Evolutionary conservation across 805 yeast species (phyloP).

Genomic region (Lipomyces sp.): DNA sequence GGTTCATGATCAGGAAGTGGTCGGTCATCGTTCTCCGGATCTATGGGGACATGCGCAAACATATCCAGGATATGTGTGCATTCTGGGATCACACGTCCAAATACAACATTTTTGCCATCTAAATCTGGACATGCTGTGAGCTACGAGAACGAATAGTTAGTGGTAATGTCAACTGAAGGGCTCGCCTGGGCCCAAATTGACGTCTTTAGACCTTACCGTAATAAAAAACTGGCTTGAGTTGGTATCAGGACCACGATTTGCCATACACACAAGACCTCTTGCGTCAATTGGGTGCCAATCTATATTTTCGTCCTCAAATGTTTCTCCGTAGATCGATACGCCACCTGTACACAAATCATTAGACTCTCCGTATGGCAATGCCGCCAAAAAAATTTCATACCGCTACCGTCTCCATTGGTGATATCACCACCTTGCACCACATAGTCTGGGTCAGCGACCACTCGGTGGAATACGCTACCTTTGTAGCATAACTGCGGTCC

Average conservation of each 20-base stretch:
- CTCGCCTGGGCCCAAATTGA: too few relatives aligned
- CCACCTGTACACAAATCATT: conserved; percentile 49
- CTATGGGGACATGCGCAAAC: conserved; percentile 27
- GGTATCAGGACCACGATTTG: conserved; percentile 66
- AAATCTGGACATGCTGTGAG: conserved; percentile 56
- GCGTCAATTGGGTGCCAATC: conserved; percentile 62
- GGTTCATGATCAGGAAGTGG: conserved; percentile 33
- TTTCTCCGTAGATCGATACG: conserved; percentile 68
- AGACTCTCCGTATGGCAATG: not conserved
- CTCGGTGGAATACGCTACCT: conserved; percentile 72
- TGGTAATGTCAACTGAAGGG: not conserved
- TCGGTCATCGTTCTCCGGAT: conserved; percentile 30
- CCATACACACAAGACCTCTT: conserved; percentile 71
- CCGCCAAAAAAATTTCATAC: conserved; percentile 42
- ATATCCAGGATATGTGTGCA: conserved; percentile 13
- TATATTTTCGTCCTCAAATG: conserved; percentile 74
- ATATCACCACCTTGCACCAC: conserved; percentile 89
- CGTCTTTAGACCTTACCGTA: conserved; percentile 48
- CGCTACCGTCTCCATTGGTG: conserved; percentile 62
- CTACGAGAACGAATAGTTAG: conserved; percentile 2
- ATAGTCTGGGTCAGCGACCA: conserved; percentile 62
- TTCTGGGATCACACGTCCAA: conserved; percentile 55
- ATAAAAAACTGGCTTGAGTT: conserved; percentile 94
- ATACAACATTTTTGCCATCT: conserved; percentile 93
- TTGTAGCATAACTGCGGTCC: conserved; percentile 62